These are phyloP conservation scores for Carex parvula DNA, from an alignment of 176 grass and related monocot species.

Conservation along the genomic window DNA sequence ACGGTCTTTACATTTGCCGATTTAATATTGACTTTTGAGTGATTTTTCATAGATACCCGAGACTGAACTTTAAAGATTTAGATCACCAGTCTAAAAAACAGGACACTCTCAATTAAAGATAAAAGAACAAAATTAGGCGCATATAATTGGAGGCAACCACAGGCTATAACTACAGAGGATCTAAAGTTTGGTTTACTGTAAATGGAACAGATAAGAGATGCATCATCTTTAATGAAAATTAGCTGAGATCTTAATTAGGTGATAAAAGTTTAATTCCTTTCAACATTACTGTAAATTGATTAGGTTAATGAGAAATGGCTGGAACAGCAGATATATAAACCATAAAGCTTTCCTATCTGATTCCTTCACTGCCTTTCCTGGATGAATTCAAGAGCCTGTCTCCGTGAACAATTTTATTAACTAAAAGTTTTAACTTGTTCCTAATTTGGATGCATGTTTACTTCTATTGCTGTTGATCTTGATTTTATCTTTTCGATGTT, in stretches of 20 bases:
- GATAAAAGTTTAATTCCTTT: neutral
- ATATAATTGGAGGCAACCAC: neutral
- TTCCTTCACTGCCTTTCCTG: neutral
- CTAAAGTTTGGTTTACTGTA: neutral
- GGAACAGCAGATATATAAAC: neutral
- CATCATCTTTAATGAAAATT: neutral
- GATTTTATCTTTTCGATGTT: neutral
- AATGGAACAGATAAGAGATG: neutral
- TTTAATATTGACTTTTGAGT: neutral
- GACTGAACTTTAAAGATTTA: neutral
- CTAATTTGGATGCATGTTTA: neutral
- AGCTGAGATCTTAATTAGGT: neutral
- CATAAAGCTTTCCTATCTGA: neutral
- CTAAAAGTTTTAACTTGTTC: neutral
- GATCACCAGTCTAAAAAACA: neutral
- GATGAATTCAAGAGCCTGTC: neutral
- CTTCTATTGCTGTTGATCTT: neutral
- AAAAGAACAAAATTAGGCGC: neutral
- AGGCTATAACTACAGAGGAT: neutral
- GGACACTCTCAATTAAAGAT: neutral
- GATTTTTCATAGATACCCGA: neutral
- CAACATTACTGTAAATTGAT: neutral
- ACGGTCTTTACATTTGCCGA: neutral
- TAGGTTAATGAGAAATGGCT: neutral
- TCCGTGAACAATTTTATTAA: neutral